Conservation (phyloP, 345 rosid genomes). For the Laguncularia racemosa region DNA sequence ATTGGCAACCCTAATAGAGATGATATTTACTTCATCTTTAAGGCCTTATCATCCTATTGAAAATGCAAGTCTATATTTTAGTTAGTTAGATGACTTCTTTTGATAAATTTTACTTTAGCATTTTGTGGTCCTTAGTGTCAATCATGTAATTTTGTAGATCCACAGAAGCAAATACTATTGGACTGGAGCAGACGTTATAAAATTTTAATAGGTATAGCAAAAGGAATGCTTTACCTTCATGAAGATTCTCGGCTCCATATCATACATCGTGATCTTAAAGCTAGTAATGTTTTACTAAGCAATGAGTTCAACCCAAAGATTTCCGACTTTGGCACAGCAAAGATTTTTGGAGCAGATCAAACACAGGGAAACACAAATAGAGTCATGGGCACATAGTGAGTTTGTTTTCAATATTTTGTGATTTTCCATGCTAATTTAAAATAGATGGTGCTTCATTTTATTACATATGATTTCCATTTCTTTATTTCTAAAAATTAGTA, state of each 20-base stretch:
- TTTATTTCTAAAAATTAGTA: not conserved
- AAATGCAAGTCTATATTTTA: too few relatives aligned
- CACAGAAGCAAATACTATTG: slow-evolving; percentile 1
- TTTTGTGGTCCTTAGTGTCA: too few relatives aligned
- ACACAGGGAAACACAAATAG: slow-evolving; percentile 10
- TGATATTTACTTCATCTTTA: not conserved
- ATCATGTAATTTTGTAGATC: slow-evolving; percentile 2
- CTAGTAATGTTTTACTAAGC: slow-evolving; percentile 19
- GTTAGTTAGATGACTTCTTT: too few relatives aligned
- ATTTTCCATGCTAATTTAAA: too few relatives aligned
- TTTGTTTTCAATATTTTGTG: not conserved
- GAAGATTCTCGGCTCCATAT: slow-evolving; percentile 16
- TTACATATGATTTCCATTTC: not conserved
- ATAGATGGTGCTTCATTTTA: too few relatives aligned
- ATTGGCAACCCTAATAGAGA: too few relatives aligned
- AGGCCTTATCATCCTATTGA: slow-evolving; percentile 3
- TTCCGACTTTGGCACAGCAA: slow-evolving; percentile 23
- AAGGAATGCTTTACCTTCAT: slow-evolving; percentile 16
- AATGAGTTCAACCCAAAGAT: slow-evolving; percentile 20
- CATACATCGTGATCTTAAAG: slow-evolving; percentile 26
- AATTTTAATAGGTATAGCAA: slow-evolving; percentile 17
- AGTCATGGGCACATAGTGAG: slow-evolving; percentile 23
- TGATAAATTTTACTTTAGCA: too few relatives aligned
- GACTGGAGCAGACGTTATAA: slow-evolving; percentile 15
- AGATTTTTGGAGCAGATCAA: slow-evolving; percentile 9